Evolutionary conservation across 2,329 filamentous ascomycete genomes (phyloP).

Genomic region (Aspergillus latus): DNA sequence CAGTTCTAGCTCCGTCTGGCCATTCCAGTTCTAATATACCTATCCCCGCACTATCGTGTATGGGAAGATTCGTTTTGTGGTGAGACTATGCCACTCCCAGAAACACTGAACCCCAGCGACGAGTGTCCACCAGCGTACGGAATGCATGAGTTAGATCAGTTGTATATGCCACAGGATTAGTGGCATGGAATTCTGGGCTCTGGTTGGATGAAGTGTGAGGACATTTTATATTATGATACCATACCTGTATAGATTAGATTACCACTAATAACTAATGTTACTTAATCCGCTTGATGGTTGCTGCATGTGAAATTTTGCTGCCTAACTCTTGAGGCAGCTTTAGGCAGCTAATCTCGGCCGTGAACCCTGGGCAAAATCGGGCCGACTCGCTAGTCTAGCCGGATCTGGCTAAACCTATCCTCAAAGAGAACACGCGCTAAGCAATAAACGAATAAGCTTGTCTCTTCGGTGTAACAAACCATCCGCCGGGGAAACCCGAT

Average conservation of each 20-base stretch:
- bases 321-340: no score
- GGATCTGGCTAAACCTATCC: no score
- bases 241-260: no score
- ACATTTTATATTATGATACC: no score
- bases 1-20: neutral
- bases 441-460: no score
- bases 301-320: no score
- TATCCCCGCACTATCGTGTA: neutral
- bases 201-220: neutral
- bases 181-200: neutral
- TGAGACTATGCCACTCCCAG: neutral
- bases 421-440: no score
- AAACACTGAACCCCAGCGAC: neutral
- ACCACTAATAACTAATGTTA: no score
- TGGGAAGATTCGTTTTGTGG: neutral
- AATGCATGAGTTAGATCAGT: neutral
- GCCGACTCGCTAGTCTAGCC: no score
- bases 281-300: no score
- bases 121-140: conserved; percentile 5
- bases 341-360: no score
- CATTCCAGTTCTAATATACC: neutral
- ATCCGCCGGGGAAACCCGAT: neutral
- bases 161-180: neutral
- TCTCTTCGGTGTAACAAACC: neutral
- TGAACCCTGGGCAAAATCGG: no score